Evolutionary conservation across 306 rosid genomes (phyloP), one percentile per base, ranked within the genome.

Genomic region (apple (Malus domestica)): DNA sequence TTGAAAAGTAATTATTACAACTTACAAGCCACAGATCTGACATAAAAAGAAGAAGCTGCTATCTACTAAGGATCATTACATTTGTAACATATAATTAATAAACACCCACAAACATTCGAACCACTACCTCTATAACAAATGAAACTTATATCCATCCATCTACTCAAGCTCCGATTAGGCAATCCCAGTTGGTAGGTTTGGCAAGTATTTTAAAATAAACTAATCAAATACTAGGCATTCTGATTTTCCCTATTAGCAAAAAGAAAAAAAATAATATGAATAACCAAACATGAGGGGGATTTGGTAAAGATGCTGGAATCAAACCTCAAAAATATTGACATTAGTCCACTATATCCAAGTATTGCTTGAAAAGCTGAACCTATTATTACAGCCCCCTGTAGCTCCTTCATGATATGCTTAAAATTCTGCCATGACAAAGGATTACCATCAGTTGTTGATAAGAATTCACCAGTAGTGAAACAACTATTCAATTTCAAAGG

Each of bases 361-460:
- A 96, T 68, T 70, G 93, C 84, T 87, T 96, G 98, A 86, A 96
- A 96, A 62, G 98, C 84, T 32, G 99, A 90, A 70, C 90, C 91
- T 74, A 92, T 89, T 73, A 96, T 96, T 84, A 92, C 74, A 75
- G 98, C 97, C 70, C 99, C 99, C 85, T 96, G 99, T 77, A 96
- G 87, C 89, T 96, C 97, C 89, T 89, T 96, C 99, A 96, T 96
- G 82, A 93, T 86, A 79, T 92, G 99, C 86, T 82, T 89, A 83
- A 92, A 96, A 85, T 90, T 96, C 99, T 96, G 90, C 81, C 6
- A 76, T 72, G 76, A 80, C 6, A 77, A 78, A 19, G 30, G 51
- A 80, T 0, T 46, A 27, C 69, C 16, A 19, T 14, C n/a, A 20
- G 69, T 62, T 52, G n/a, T 25, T 58, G 3, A 33, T 12, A 71